Percentiles rank a stretch among this genome's conserved stretches.
Conservation (phyloP, 805 yeast species). For the Wickerhamomyces subpelliculosus region DNA sequence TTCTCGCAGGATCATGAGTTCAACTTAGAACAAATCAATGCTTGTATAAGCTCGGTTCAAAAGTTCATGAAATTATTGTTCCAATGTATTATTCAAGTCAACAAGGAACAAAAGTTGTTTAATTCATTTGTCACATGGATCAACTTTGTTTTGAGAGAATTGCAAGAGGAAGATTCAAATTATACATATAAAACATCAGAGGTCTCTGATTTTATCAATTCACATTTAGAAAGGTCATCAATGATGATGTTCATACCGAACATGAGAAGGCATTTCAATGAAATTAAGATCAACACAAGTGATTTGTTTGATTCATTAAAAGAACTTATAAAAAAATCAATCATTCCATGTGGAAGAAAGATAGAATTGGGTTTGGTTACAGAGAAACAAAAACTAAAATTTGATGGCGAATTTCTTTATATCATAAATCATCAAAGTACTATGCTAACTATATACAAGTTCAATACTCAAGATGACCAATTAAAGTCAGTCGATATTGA, state of each 20-base stretch:
- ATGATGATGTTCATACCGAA: constrained; percentile 16
- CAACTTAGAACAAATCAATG: constrained; percentile 4
- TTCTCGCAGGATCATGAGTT: background rate
- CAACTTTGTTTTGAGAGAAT: constrained; percentile 20
- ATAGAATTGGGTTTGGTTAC: constrained; percentile 12
- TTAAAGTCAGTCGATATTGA: background rate
- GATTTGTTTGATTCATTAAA: constrained; percentile 16
- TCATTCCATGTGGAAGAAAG: background rate
- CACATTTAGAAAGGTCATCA: constrained; percentile 17
- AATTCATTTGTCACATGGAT: constrained; percentile 38
- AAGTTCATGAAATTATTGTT: constrained; percentile 25
- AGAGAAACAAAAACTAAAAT: constrained; percentile 10
- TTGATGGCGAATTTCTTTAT: constrained; percentile 5
- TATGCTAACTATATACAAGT: constrained; percentile 9
- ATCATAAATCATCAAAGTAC: constrained; percentile 6
- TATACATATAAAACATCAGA: constrained; percentile 15
- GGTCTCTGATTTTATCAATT: constrained; percentile 20
- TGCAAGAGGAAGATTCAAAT: constrained; percentile 21
- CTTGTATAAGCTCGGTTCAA: constrained; percentile 10
- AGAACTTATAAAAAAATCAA: constrained; percentile 4
- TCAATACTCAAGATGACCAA: constrained; percentile 2
- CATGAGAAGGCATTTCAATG: constrained; percentile 15
- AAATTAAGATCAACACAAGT: constrained; percentile 14
- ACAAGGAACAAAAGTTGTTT: constrained; percentile 39
- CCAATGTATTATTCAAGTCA: constrained; percentile 32